Conservation (phyloP, 495 filamentous ascomycete genomes). For the Daldinia grandis region DNA sequence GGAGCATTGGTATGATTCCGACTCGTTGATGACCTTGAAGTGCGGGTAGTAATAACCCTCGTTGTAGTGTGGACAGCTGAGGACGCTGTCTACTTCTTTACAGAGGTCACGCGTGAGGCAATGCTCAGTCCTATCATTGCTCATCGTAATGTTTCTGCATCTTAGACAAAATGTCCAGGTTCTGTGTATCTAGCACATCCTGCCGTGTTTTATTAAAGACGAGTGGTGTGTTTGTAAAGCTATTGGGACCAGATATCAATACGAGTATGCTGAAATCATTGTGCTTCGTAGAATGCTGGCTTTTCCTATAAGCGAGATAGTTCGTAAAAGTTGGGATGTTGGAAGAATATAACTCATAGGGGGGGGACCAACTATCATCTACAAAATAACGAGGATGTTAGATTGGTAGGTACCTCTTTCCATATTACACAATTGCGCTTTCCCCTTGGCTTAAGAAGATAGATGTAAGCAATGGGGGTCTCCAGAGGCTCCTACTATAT, state of each 20-base stretch:
- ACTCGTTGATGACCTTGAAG: not conserved
- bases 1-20: not conserved
- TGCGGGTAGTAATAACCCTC: not conserved
- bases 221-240: not conserved
- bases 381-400: not conserved
- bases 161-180: slow-evolving; percentile 5
- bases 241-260: not conserved
- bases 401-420: too few species aligned
- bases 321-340: not conserved
- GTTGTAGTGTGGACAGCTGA: not conserved
- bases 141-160: not conserved
- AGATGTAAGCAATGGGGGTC: not conserved
- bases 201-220: not conserved
- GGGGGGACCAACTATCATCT: not conserved
- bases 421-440: too few species aligned
- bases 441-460: too few species aligned
- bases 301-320: not conserved
- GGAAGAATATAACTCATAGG: not conserved
- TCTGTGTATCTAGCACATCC: slow-evolving; percentile 22
- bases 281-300: not conserved
- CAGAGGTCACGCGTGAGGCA: not conserved
- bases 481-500: not conserved
- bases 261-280: not conserved
- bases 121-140: not conserved
- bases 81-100: not conserved